A percentile compares a stretch with the other conserved stretches of the same genome.
Evolutionary conservation across 257 asterid genomes (phyloP).

Genomic region (Penstemon davidsonii): DNA sequence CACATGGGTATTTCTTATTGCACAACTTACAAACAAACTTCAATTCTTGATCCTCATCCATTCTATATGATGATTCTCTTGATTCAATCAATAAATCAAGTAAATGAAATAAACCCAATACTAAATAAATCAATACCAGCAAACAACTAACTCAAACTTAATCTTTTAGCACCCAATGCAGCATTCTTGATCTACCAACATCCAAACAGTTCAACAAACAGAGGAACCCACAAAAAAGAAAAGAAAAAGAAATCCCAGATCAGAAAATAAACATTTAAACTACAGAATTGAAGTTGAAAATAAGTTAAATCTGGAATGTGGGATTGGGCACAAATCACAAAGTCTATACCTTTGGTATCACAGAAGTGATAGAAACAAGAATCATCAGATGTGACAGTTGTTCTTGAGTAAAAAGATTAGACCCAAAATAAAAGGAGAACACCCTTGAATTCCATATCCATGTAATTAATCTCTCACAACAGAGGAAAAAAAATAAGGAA

Average conservation of each 20-base stretch:
- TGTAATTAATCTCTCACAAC: constrained; percentile 28
- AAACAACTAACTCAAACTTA: constrained; percentile 31
- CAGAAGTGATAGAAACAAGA: constrained; percentile 30
- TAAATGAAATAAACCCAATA: constrained; percentile 1
- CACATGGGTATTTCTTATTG: constrained; percentile 67
- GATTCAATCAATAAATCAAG: constrained; percentile 29
- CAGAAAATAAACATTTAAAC: constrained; percentile 23
- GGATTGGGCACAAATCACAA: constrained; percentile 58
- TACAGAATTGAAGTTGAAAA: constrained; percentile 14
- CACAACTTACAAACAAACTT: constrained; percentile 68
- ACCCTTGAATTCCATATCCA: constrained; percentile 48
- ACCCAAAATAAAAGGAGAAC: constrained; percentile 27
- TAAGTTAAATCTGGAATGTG: constrained; percentile 43
- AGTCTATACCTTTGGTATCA: constrained; percentile 37
- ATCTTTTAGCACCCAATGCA: constrained; percentile 27
- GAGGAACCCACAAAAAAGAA: constrained; percentile 15
- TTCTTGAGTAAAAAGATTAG: constrained; percentile 31
- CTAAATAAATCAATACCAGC: constrained; percentile 26
- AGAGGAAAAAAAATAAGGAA: constrained; percentile 16
- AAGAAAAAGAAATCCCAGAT: constrained; percentile 39
- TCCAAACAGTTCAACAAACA: constrained; percentile 27
- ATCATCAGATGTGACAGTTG: constrained; percentile 55
- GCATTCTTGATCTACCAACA: constrained; percentile 28
- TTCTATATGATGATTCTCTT: constrained; percentile 15
- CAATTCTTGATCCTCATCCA: constrained; percentile 56